Percentiles rank a stretch among this genome's conserved stretches.
Conservation (phyloP, 805 yeast species). For the Candida schatavii region DNA sequence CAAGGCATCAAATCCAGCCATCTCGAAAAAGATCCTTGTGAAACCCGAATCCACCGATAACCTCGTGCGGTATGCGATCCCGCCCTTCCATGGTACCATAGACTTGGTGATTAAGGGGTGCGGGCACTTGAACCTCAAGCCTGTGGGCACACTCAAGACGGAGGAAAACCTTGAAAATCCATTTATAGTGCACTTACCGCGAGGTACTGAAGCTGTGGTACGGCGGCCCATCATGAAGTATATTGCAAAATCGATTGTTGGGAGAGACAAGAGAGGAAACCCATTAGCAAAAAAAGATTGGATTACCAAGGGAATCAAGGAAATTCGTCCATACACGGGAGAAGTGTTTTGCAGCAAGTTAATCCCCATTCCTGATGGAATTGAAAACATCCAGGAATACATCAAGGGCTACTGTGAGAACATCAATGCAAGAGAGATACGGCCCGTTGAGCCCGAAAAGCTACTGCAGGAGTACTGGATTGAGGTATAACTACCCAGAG, state of each 20-base stretch:
- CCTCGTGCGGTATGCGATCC: slow-evolving; percentile 49
- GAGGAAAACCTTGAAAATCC: slow-evolving; percentile 23
- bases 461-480: slow-evolving; percentile 3
- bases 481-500: slow-evolving; percentile 1
- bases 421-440: not conserved
- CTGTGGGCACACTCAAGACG: slow-evolving; percentile 44
- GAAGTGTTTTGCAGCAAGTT: slow-evolving; percentile 14
- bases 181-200: slow-evolving; percentile 48
- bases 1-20: slow-evolving; percentile 10
- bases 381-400: not conserved
- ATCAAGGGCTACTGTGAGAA: slow-evolving; percentile 1
- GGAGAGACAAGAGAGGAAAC: slow-evolving; percentile 23
- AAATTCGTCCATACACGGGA: slow-evolving; percentile 13
- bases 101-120: slow-evolving; percentile 63
- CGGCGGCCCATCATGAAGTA: slow-evolving; percentile 50
- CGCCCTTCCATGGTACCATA: slow-evolving; percentile 67
- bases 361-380: slow-evolving; percentile 9
- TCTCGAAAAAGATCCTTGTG: slow-evolving; percentile 11
- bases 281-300: slow-evolving; percentile 17
- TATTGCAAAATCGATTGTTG: slow-evolving; percentile 35
- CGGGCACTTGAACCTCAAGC: slow-evolving; percentile 60
- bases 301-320: slow-evolving; percentile 17
- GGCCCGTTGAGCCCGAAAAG: not conserved
- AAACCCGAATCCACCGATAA: slow-evolving; percentile 23
- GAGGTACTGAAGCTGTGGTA: slow-evolving; percentile 50